Evolutionary conservation across 768 basidiomycete genomes (phyloP), one percentile per base, ranked within the genome.

Genomic region (Pulveroboletus sp.): DNA sequence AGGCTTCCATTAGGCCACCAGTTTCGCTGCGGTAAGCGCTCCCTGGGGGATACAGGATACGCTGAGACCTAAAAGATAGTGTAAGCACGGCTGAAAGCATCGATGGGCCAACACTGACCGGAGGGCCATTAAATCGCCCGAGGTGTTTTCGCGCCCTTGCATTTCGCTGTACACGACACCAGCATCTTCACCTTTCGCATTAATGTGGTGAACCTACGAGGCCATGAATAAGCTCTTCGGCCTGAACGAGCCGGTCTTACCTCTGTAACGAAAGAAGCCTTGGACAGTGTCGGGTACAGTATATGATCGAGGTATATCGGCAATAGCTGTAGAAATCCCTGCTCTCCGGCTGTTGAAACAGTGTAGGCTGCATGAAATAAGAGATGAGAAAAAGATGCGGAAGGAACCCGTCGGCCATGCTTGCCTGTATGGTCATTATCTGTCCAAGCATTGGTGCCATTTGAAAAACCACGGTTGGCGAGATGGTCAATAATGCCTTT

Each of bases 151-250:
- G 40, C 95, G 79, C 2, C 93, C 93, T 71, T 94, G 91, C 93
- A 96, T 96, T 71, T 93, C 89, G 62, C 87, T 89, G 68, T 96
- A 97, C 10, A 98, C 95, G 1, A 99, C 96, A 31, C 96, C 96
- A 14, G 90, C 88, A 62, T 98, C 82, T 58, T 94, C 82, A 8
- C 93, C 95, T 62, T 89, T 83, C 2, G 79, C 79, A 66, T 98
- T 89, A 56, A 98, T 83, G 68, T 97, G 93, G 67, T 97, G 91
- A n/a, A 99, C 86, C 88, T 90, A 56, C 10, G 35, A 52, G 30
- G n/a, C n/a, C 23, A n/a, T 30, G 36, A 60, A 19, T 30, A 37
- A 58, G 20, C 34, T 40, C 43, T 32, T 19, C 12, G 27, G 29
- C 37, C 31, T 43, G 8, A 34, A 36, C 5, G 34, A 38, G 9